Evolutionary conservation across 2,329 filamentous ascomycete genomes (phyloP).

Genomic region (Paracorniculantispora psalliotae): DNA sequence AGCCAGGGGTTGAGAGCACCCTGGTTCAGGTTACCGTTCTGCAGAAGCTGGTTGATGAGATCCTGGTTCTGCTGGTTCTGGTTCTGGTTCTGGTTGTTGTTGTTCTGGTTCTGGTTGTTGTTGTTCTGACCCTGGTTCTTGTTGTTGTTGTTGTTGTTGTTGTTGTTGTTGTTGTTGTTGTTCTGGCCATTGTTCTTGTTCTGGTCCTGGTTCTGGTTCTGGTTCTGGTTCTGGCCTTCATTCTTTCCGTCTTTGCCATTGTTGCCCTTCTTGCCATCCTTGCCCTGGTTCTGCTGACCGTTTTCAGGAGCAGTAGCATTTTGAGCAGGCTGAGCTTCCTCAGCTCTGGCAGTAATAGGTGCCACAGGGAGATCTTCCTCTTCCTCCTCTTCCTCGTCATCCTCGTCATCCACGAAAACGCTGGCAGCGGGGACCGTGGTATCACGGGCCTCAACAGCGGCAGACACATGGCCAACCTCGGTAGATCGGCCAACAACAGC

Average conservation of each 20-base stretch:
- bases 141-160: constrained; percentile 8
- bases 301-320: constrained; percentile 2
- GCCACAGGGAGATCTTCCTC: constrained; percentile 7
- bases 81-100: constrained; percentile 14
- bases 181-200: constrained; percentile 13
- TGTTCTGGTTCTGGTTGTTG: constrained; percentile 13
- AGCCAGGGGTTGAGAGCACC: constrained; percentile 18
- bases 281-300: background rate
- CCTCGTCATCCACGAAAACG: background rate
- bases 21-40: constrained; percentile 16
- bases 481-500: constrained; percentile 12
- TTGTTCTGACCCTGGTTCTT: constrained; percentile 12
- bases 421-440: background rate
- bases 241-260: background rate
- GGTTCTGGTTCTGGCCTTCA: background rate
- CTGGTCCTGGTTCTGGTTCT: constrained; percentile 11
- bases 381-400: constrained; percentile 8
- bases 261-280: background rate
- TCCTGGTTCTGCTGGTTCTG: constrained; percentile 21
- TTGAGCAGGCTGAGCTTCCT: background rate
- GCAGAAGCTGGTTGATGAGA: constrained; percentile 14
- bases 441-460: constrained; percentile 2
- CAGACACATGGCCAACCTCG: constrained; percentile 1
- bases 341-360: background rate
- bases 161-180: constrained; percentile 10